phyloP scores from a whole-genome alignment of 2,329 filamentous ascomycete genomes.

The Paecilomyces niveus region DNA sequence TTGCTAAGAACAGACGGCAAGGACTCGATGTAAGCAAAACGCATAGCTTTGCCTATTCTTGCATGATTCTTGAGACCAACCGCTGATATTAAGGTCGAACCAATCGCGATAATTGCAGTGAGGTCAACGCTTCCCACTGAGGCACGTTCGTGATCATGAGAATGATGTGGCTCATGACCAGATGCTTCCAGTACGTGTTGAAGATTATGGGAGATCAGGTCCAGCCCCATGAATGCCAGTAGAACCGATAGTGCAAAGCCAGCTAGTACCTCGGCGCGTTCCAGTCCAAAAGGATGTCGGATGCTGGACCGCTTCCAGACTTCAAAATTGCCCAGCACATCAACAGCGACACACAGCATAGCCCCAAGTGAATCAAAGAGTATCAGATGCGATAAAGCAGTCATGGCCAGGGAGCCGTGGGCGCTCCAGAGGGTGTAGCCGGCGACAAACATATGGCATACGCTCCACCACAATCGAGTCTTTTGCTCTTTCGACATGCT shows the following conservation, averaged over 20 bases:
- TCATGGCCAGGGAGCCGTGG: slow-evolving; percentile 80
- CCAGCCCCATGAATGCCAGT: slow-evolving; percentile 93
- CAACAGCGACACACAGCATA: slow-evolving; percentile 82
- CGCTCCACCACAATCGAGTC: slow-evolving; percentile 76
- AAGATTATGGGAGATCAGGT: slow-evolving; percentile 86
- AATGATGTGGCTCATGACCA: slow-evolving; percentile 66
- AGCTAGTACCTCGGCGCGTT: slow-evolving; percentile 86
- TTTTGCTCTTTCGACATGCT: slow-evolving; percentile 89
- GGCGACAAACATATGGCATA: slow-evolving; percentile 78
- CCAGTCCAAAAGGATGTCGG: slow-evolving; percentile 85
- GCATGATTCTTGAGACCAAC: slow-evolving; percentile 84
- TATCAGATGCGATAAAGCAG: slow-evolving; percentile 83
- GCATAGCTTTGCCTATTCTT: slow-evolving; percentile 85
- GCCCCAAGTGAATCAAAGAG: slow-evolving; percentile 94
- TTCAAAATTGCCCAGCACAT: slow-evolving; percentile 93
- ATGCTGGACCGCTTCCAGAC: slow-evolving; percentile 93
- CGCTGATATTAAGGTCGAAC: slow-evolving; percentile 76
- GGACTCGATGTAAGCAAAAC: slow-evolving; percentile 71
- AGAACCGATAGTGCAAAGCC: slow-evolving; percentile 96
- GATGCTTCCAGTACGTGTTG: slow-evolving; percentile 84
- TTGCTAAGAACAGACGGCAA: slow-evolving; percentile 86
- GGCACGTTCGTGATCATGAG: slow-evolving; percentile 59
- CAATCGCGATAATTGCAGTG: slow-evolving; percentile 72
- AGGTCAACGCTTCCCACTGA: slow-evolving; percentile 72
- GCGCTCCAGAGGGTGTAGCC: slow-evolving; percentile 80